Conservation (phyloP, 1,284 basidiomycete genomes). For the Trichosporon ovoides region DNA sequence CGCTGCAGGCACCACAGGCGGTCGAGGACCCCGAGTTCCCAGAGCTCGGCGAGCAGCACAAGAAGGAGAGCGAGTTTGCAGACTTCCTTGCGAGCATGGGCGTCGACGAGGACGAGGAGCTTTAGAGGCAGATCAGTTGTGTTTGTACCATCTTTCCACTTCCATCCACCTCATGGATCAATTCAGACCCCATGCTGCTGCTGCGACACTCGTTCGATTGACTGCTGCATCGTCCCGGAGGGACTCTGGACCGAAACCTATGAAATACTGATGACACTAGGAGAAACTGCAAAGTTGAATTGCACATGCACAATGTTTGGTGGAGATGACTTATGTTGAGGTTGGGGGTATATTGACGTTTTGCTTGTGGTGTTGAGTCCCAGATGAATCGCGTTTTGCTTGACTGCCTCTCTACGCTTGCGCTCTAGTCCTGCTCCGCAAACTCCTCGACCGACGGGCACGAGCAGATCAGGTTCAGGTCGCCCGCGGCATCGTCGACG, state of each 20-base stretch:
- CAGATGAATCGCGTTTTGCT: background rate
- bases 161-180: background rate
- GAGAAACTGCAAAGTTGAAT: conserved; percentile 5
- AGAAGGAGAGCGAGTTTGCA: conserved; percentile 47
- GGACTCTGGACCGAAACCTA: background rate
- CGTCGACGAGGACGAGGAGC: conserved; percentile 27
- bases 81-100: conserved; percentile 45
- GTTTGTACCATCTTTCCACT: conserved; percentile 5
- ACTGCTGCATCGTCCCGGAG: background rate
- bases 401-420: background rate
- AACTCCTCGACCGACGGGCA: conserved; percentile 81
- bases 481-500: conserved; percentile 65
- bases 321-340: background rate
- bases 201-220: background rate
- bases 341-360: background rate
- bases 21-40: conserved; percentile 1
- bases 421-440: conserved; percentile 22
- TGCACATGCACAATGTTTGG: conserved; percentile 3
- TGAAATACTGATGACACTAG: background rate
- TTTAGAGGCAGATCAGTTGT: background rate
- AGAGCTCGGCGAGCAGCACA: conserved; percentile 21
- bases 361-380: background rate
- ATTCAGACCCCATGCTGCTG: too few species aligned
- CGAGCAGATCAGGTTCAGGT: conserved; percentile 59
- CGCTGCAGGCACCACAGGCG: background rate